Evolutionary conservation across 495 filamentous ascomycete genomes (phyloP).

Genomic region (Penicillium arizonense): DNA sequence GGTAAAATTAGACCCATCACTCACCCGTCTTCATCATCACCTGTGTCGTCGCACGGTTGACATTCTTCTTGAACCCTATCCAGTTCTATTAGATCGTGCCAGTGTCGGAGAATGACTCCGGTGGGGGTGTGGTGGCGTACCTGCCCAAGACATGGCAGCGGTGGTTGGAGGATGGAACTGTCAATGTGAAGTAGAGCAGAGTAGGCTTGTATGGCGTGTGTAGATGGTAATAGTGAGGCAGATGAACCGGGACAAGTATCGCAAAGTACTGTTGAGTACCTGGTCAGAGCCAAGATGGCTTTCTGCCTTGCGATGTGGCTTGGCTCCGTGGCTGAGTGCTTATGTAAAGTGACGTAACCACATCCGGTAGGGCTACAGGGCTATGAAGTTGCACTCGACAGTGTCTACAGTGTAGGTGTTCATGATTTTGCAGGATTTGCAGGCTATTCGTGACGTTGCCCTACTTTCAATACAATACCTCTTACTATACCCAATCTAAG

Average conservation of each 20-base stretch:
- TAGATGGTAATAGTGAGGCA: not conserved
- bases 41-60: constrained; percentile 97
- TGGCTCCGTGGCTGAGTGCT: no score
- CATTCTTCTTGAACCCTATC: constrained; percentile 96
- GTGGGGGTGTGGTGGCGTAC: constrained; percentile 30
- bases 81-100: constrained; percentile 3
- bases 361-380: not conserved
- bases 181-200: not conserved
- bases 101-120: not conserved
- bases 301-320: not conserved
- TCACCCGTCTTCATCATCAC: constrained; percentile 99
- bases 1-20: constrained; percentile 20
- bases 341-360: no score
- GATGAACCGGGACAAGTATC: no score
- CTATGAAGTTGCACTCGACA: not conserved
- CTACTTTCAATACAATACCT: no score
- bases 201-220: not conserved
- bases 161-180: constrained; percentile 1
- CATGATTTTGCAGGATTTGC: no score
- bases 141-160: constrained; percentile 64
- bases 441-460: no score
- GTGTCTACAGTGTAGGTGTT: no score
- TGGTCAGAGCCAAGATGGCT: not conserved
- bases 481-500: no score
- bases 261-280: no score